phyloP scores from a whole-genome alignment of 495 filamentous ascomycete species.

The Penicillium paxilli region DNA sequence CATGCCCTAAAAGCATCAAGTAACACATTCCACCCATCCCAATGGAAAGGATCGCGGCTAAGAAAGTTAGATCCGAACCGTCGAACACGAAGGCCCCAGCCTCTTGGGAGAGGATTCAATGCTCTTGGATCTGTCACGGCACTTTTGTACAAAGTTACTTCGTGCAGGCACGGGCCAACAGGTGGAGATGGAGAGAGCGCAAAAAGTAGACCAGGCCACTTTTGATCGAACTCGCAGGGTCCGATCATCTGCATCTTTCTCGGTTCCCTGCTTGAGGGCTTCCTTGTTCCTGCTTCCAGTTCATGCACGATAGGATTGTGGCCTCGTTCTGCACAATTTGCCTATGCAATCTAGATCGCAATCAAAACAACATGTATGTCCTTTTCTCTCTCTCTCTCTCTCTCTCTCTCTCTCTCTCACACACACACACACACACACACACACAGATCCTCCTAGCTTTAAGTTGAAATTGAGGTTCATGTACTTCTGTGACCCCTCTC shows the following conservation, averaged over 20 bases:
- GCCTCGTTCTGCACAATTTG: not conserved
- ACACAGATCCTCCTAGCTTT: no score
- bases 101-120: not conserved
- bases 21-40: not conserved
- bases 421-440: no score
- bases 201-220: no score
- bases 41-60: not conserved
- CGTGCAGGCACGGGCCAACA: not conserved
- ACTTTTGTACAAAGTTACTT: not conserved
- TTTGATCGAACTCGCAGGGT: no score
- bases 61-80: not conserved
- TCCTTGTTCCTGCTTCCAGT: slow-evolving; percentile 1
- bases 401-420: no score
- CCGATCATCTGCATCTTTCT: not conserved
- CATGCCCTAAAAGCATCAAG: not conserved
- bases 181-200: not conserved
- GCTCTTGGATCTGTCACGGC: not conserved
- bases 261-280: not conserved
- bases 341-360: not conserved
- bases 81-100: not conserved
- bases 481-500: not conserved
- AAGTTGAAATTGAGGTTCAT: no score
- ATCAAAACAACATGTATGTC: no score
- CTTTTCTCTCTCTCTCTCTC: no score
- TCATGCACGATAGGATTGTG: not conserved